These are phyloP conservation scores for Epichloe festucae DNA, from an alignment of 2,329 filamentous ascomycete genomes.

Conservation along the genomic window DNA sequence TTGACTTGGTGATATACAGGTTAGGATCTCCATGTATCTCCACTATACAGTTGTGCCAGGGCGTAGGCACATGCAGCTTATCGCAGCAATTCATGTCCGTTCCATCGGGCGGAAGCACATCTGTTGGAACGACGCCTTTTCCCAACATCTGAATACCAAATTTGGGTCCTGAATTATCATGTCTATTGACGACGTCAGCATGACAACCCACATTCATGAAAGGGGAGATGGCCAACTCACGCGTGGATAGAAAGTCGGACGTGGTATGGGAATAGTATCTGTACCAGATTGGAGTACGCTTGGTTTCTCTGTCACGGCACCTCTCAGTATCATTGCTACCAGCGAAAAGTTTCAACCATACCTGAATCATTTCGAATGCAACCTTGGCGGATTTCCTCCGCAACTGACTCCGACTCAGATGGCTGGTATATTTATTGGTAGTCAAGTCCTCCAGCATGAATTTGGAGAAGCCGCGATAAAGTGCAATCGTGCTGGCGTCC, in stretches of 20 bases:
- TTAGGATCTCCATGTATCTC: slow-evolving; percentile 10
- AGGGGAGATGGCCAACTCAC: slow-evolving; percentile 12
- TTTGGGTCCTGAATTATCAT: slow-evolving; percentile 27
- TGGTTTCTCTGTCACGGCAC: slow-evolving; percentile 23
- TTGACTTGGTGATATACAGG: slow-evolving; percentile 13
- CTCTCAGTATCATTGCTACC: background rate
- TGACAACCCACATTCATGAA: no score
- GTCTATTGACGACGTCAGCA: slow-evolving; percentile 7
- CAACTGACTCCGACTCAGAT: slow-evolving; percentile 15
- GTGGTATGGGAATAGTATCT: slow-evolving; percentile 30
- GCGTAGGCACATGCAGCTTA: slow-evolving; percentile 24
- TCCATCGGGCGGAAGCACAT: slow-evolving; percentile 16
- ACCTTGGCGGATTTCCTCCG: slow-evolving; percentile 18
- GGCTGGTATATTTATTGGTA: slow-evolving; percentile 12
- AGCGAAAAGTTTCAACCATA: background rate
- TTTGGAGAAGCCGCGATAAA: slow-evolving; percentile 49
- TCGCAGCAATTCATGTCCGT: slow-evolving; percentile 10
- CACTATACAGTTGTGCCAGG: slow-evolving; percentile 30
- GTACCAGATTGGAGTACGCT: slow-evolving; percentile 34
- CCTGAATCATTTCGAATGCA: slow-evolving; percentile 22
- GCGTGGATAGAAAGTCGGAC: slow-evolving; percentile 35
- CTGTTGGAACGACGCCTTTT: slow-evolving; percentile 18
- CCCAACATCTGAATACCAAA: slow-evolving; percentile 28
- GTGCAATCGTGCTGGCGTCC: slow-evolving; percentile 27
- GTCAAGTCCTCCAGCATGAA: slow-evolving; percentile 31